phyloP scores from a whole-genome alignment of 768 basidiomycete species.

The Russula abietina region DNA sequence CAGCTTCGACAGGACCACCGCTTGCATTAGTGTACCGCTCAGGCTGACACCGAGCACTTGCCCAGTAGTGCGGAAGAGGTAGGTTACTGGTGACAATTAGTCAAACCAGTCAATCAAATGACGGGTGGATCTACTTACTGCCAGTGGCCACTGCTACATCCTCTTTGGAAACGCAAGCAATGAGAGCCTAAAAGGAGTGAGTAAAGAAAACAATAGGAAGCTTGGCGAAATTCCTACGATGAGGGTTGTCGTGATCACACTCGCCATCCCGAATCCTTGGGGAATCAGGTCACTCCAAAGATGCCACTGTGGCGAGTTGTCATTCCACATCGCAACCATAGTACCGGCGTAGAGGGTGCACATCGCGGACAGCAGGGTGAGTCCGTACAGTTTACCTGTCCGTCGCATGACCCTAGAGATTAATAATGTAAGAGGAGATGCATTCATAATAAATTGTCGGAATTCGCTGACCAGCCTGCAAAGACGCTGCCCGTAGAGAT shows the following conservation, averaged over 20 bases:
- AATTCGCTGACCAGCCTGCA: slow-evolving; percentile 66
- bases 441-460: neutral
- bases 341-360: slow-evolving; percentile 53
- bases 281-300: slow-evolving; percentile 76
- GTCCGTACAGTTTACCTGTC: slow-evolving; percentile 78
- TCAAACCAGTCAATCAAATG: neutral
- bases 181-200: slow-evolving; percentile 63
- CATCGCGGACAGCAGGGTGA: slow-evolving; percentile 62
- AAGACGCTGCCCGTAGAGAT: slow-evolving; percentile 80
- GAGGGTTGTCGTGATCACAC: slow-evolving; percentile 78
- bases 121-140: slow-evolving; percentile 48
- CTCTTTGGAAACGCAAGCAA: slow-evolving; percentile 69
- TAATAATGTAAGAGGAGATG: slow-evolving; percentile 6
- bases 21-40: slow-evolving; percentile 78
- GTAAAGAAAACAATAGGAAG: slow-evolving; percentile 6
- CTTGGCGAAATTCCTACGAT: slow-evolving; percentile 48
- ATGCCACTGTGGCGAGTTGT: slow-evolving; percentile 51
- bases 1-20: slow-evolving; percentile 64
- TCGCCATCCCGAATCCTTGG: slow-evolving; percentile 79
- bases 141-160: slow-evolving; percentile 88
- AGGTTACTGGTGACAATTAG: slow-evolving; percentile 62
- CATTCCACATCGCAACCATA: slow-evolving; percentile 62
- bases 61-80: slow-evolving; percentile 88
- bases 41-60: slow-evolving; percentile 94
- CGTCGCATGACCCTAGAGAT: slow-evolving; percentile 67